These are phyloP conservation scores for Trypanosoma conorhini DNA, from an alignment of 208 protist genomes.

Conservation along the genomic window DNA sequence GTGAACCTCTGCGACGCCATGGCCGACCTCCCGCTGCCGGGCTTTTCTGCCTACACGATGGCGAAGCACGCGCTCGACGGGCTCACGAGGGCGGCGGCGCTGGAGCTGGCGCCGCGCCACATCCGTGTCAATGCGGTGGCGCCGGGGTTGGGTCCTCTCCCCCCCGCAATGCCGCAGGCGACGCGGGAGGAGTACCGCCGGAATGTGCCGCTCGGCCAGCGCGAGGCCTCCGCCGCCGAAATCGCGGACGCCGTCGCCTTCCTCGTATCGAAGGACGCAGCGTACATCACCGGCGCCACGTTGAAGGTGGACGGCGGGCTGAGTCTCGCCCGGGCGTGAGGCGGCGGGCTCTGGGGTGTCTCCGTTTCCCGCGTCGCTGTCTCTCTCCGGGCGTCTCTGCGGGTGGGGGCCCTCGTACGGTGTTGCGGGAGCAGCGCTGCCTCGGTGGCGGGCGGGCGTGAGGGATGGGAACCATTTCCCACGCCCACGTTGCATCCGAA, in stretches of 20 bases:
- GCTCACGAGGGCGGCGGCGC: constrained; percentile 62
- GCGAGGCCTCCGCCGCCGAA: constrained; percentile 49
- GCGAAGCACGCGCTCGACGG: constrained; percentile 69
- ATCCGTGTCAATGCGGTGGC: constrained; percentile 80
- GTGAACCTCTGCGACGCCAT: constrained; percentile 80
- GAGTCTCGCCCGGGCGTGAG: constrained; percentile 58
- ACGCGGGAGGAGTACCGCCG: constrained; percentile 39
- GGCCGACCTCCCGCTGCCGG: constrained; percentile 51
- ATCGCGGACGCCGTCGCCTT: constrained; percentile 65
- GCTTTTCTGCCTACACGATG: constrained; percentile 81
- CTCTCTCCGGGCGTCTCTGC: too few species aligned
- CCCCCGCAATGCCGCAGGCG: constrained; percentile 37
- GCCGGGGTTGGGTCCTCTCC: constrained; percentile 56
- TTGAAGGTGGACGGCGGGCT: constrained; percentile 75
- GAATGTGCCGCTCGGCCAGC: constrained; percentile 64
- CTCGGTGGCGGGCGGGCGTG: too few species aligned
- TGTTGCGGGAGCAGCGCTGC: too few species aligned
- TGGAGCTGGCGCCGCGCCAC: constrained; percentile 58
- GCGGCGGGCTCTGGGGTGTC: too few species aligned
- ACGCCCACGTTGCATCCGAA: too few species aligned
- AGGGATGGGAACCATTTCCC: too few species aligned
- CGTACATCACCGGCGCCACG: constrained; percentile 65
- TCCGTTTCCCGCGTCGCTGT: too few species aligned
- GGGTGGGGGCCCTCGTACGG: too few species aligned
- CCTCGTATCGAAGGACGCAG: constrained; percentile 54